A percentile compares a stretch with the other conserved stretches of the same genome.
Conservation (phyloP, 768 basidiomycete genomes). For the Mycena indigotica region DNA sequence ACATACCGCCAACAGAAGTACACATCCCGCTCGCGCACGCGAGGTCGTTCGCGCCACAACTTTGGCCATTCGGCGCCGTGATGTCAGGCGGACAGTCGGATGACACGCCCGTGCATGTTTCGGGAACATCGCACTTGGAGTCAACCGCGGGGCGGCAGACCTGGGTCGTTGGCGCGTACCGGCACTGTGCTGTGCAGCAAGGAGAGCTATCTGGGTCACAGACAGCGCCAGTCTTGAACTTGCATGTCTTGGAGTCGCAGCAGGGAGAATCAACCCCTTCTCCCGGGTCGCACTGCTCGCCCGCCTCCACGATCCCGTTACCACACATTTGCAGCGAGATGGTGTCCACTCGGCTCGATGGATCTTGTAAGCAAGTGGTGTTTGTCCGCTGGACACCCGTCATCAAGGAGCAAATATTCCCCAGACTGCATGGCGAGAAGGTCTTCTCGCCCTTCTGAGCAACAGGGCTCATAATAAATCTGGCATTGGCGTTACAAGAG, state of each 20-base stretch:
- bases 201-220: constrained; percentile 78
- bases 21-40: constrained; percentile 79
- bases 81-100: constrained; percentile 71
- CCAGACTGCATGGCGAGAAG: constrained; percentile 80
- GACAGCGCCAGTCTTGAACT: constrained; percentile 67
- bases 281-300: constrained; percentile 90
- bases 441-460: constrained; percentile 59
- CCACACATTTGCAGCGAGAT: constrained; percentile 77
- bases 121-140: constrained; percentile 64
- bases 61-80: constrained; percentile 62
- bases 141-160: constrained; percentile 76
- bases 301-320: constrained; percentile 79
- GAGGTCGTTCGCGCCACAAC: constrained; percentile 64
- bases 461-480: constrained; percentile 87
- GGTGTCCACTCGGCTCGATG: constrained; percentile 45
- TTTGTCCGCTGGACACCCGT: constrained; percentile 50
- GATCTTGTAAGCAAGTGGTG: constrained; percentile 69
- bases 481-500: constrained; percentile 63
- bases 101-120: constrained; percentile 76
- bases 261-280: constrained; percentile 59
- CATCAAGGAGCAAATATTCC: constrained; percentile 83
- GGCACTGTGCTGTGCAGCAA: constrained; percentile 74
- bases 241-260: constrained; percentile 76
- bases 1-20: constrained; percentile 70
- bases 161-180: constrained; percentile 65